A percentile compares a stretch with the other conserved stretches of the same genome.
Evolutionary conservation across 2,329 filamentous ascomycete genomes (phyloP).

Genomic region (Paecilomyces fulvus): DNA sequence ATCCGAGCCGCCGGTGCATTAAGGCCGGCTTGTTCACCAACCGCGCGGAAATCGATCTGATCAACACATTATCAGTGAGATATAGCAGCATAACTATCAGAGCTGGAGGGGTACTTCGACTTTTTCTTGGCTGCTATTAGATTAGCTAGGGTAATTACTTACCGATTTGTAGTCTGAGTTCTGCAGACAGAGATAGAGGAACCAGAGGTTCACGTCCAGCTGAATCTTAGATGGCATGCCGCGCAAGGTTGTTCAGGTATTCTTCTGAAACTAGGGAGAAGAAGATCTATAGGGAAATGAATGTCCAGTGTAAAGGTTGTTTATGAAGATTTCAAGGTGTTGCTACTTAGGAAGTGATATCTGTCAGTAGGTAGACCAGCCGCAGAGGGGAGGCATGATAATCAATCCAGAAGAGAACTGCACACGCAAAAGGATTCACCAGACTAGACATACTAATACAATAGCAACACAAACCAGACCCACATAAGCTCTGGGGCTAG

Average conservation of each 20-base stretch:
- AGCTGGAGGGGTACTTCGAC: neutral
- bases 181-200: slow-evolving; percentile 36
- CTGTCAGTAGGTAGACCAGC: neutral
- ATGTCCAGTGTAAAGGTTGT: neutral
- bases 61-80: neutral
- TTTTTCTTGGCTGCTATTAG: neutral
- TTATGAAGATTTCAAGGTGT: neutral
- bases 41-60: slow-evolving; percentile 33
- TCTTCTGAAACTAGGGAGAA: neutral
- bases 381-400: neutral
- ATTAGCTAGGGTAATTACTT: slow-evolving; percentile 8
- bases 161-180: slow-evolving; percentile 31
- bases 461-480: neutral
- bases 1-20: slow-evolving; percentile 31
- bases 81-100: neutral
- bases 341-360: neutral
- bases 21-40: slow-evolving; percentile 24
- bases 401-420: neutral
- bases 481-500: neutral
- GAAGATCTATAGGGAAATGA: too few species aligned
- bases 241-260: neutral
- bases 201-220: slow-evolving; percentile 31
- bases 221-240: slow-evolving; percentile 31
- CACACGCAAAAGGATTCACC: neutral
- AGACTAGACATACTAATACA: neutral